Conservation (phyloP, 2,329 filamentous ascomycete species). For the Trichoderma semiorbis region DNA sequence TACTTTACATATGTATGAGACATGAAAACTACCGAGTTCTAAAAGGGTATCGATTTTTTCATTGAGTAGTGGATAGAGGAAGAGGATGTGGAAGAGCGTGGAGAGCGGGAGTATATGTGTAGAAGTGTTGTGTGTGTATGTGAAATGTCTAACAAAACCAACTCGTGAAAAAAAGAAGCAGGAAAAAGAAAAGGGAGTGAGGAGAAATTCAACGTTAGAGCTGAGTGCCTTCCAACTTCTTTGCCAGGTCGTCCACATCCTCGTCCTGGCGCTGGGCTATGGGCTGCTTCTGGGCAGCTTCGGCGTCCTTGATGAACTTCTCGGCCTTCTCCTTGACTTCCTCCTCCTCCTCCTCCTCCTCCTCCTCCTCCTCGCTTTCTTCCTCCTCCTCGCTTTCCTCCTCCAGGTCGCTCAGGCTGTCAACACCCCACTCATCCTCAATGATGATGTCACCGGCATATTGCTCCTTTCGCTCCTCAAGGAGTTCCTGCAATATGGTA, state of each 20-base stretch:
- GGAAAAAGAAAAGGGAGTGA: neutral
- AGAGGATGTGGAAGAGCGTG: neutral
- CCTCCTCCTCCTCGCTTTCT: constrained; percentile 65
- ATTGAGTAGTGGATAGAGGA: constrained; percentile 23
- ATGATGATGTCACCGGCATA: constrained; percentile 61
- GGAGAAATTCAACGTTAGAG: constrained; percentile 37
- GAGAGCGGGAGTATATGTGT: neutral
- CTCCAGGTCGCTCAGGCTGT: constrained; percentile 82
- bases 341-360: constrained; percentile 58
- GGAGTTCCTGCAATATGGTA: constrained; percentile 62
- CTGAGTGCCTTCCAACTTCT: constrained; percentile 68
- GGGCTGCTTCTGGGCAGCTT: constrained; percentile 70
- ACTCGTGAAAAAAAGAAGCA: neutral
- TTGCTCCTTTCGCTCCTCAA: constrained; percentile 76
- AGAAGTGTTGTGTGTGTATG: neutral
- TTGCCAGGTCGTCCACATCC: constrained; percentile 77
- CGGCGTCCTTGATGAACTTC: constrained; percentile 65
- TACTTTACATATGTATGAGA: constrained; percentile 14
- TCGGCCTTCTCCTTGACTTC: constrained; percentile 64
- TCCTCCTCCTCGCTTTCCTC: constrained; percentile 70
- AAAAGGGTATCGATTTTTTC: constrained; percentile 30
- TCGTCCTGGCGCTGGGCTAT: constrained; percentile 68
- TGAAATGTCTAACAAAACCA: constrained; percentile 14
- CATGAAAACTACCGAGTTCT: constrained; percentile 10
- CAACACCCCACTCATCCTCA: constrained; percentile 81